Evolutionary conservation across 2,329 filamentous ascomycete genomes (phyloP).

Genomic region (Clonostachys sp.): DNA sequence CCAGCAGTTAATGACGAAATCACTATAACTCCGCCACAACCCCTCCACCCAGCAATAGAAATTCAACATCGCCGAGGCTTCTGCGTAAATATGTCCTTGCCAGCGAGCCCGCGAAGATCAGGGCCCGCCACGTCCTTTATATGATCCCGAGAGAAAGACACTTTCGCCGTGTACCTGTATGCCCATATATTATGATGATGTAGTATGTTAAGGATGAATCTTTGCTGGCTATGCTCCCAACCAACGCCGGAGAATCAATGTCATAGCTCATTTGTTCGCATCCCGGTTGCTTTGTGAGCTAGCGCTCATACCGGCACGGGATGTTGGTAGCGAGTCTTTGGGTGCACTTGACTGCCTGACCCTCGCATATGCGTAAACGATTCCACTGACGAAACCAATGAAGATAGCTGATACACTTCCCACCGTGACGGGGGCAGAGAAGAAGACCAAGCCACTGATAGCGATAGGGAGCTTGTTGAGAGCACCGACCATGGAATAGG

Average conservation of each 20-base stretch:
- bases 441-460: slow-evolving; percentile 88
- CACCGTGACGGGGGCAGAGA: slow-evolving; percentile 87
- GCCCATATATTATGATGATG: not conserved
- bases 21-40: too few relatives aligned
- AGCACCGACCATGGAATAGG: slow-evolving; percentile 97
- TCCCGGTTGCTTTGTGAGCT: slow-evolving; percentile 90
- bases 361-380: slow-evolving; percentile 67
- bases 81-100: too few relatives aligned
- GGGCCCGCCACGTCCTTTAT: too few relatives aligned
- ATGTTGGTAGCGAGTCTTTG: slow-evolving; percentile 64
- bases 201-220: not conserved
- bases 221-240: not conserved
- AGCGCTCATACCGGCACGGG: slow-evolving; percentile 70
- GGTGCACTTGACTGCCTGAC: slow-evolving; percentile 69
- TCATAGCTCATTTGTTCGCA: slow-evolving; percentile 47
- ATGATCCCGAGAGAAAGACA: too few relatives aligned
- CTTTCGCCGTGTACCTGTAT: not conserved
- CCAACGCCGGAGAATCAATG: not conserved
- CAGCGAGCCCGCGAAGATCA: too few relatives aligned
- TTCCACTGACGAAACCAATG: slow-evolving; percentile 85
- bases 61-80: too few relatives aligned
- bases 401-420: slow-evolving; percentile 88
- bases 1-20: too few relatives aligned
- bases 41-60: too few relatives aligned
- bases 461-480: slow-evolving; percentile 98